Conservation (phyloP, 2,329 filamentous ascomycete genomes). For the Calycina herbarum region DNA sequence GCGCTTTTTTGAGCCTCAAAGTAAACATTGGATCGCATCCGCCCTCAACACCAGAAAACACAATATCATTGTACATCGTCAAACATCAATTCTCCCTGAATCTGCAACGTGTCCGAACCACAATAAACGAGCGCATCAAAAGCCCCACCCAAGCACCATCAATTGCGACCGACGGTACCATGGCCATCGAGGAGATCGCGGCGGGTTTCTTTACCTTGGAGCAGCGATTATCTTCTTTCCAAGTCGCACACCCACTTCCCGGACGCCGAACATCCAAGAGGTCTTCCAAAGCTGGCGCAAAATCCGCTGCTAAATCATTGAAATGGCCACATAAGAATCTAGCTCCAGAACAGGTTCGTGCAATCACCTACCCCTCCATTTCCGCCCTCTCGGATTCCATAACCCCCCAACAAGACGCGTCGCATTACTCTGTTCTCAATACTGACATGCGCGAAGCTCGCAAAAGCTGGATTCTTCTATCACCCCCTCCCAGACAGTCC, state of each 20-base stretch:
- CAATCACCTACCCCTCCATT: constrained; percentile 2
- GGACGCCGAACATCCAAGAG: constrained; percentile 72
- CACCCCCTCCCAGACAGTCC: constrained; percentile 70
- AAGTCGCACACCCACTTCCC: constrained; percentile 58
- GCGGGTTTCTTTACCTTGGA: constrained; percentile 64
- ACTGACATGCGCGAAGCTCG: constrained; percentile 59
- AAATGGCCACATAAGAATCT: constrained; percentile 79
- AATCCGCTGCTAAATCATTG: constrained; percentile 50
- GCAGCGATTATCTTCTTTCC: constrained; percentile 79
- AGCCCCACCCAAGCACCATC: neutral
- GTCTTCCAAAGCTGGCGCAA: constrained; percentile 46
- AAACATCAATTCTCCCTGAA: neutral
- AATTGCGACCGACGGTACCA: constrained; percentile 12
- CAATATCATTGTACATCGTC: neutral
- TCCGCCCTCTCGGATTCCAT: neutral
- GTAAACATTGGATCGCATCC: constrained; percentile 3
- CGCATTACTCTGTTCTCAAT: neutral
- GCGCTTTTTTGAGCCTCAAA: constrained; percentile 6
- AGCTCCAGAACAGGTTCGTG: constrained; percentile 47
- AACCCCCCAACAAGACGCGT: neutral
- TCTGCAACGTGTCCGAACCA: neutral
- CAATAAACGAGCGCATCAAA: neutral
- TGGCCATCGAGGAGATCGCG: constrained; percentile 34
- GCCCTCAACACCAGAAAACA: neutral
- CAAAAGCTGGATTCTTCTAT: constrained; percentile 89